Evolutionary conservation across 2,329 filamentous ascomycete species (phyloP).

Genomic region (Paraphoma sp.): DNA sequence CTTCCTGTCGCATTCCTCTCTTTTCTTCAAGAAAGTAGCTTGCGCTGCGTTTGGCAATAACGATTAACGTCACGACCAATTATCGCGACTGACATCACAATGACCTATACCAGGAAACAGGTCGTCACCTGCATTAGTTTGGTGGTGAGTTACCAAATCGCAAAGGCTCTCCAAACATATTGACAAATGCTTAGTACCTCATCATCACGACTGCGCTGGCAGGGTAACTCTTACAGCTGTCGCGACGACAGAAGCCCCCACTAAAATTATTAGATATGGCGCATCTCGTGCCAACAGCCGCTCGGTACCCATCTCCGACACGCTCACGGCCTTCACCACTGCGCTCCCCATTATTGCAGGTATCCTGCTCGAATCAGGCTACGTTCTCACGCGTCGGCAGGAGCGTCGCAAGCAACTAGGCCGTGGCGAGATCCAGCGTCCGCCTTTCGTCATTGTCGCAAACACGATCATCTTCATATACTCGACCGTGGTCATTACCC

Average conservation of each 20-base stretch:
- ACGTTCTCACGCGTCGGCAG: constrained; percentile 42
- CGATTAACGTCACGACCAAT: not conserved
- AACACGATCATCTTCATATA: constrained; percentile 50
- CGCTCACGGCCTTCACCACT: constrained; percentile 50
- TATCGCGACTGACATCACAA: constrained; percentile 10
- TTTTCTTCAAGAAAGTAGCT: not conserved
- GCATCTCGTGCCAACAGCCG: constrained; percentile 37
- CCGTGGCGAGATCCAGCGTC: constrained; percentile 43
- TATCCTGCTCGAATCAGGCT: constrained; percentile 49
- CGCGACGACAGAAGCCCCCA: not conserved
- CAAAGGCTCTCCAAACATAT: not conserved
- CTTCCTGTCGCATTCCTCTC: not conserved
- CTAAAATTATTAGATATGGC: constrained; percentile 35
- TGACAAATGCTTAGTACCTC: constrained; percentile 47
- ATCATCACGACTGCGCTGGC: constrained; percentile 49
- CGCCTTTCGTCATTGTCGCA: constrained; percentile 47
- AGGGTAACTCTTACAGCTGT: constrained; percentile 27
- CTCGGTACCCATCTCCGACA: constrained; percentile 52
- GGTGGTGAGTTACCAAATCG: constrained; percentile 30
- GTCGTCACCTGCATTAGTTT: constrained; percentile 48
- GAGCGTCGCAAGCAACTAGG: constrained; percentile 33
- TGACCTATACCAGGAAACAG: constrained; percentile 48
- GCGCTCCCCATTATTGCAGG: constrained; percentile 53
- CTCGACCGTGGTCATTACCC: constrained; percentile 52
- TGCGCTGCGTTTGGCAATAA: not conserved